phyloP scores from a whole-genome alignment of 805 yeast genomes.

The Candida arabinofermentans region DNA sequence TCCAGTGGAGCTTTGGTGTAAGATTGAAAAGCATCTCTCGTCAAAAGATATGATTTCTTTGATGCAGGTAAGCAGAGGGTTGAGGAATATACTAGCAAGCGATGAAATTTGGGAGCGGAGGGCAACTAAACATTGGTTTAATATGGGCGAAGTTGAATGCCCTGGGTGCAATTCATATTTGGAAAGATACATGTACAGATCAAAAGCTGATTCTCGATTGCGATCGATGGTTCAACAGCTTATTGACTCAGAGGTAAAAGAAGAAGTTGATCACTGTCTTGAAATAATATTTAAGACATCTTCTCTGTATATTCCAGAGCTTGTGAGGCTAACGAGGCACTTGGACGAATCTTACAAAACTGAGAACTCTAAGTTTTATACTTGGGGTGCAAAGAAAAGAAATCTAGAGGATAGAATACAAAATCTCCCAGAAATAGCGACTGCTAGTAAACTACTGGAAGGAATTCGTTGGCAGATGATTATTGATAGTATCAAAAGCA shows the following conservation, averaged over 20 bases:
- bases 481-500: background rate
- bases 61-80: background rate
- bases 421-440: slow-evolving; percentile 8
- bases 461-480: background rate
- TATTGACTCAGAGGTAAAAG: background rate
- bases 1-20: background rate
- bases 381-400: background rate
- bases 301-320: slow-evolving; percentile 15
- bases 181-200: background rate
- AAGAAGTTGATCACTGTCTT: background rate
- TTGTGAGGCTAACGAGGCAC: slow-evolving; percentile 18
- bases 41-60: background rate
- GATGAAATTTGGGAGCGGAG: background rate
- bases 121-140: background rate
- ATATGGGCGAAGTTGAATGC: background rate
- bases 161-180: background rate
- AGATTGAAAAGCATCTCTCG: background rate
- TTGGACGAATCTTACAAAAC: slow-evolving; percentile 4
- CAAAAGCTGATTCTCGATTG: background rate
- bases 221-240: background rate
- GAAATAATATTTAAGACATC: background rate
- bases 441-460: background rate
- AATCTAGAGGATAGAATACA: slow-evolving; percentile 7
- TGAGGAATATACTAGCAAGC: background rate
- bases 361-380: background rate